These are phyloP conservation scores for Fraxinus velutina DNA, from an alignment of 305 asterid species.

Conservation along the genomic window DNA sequence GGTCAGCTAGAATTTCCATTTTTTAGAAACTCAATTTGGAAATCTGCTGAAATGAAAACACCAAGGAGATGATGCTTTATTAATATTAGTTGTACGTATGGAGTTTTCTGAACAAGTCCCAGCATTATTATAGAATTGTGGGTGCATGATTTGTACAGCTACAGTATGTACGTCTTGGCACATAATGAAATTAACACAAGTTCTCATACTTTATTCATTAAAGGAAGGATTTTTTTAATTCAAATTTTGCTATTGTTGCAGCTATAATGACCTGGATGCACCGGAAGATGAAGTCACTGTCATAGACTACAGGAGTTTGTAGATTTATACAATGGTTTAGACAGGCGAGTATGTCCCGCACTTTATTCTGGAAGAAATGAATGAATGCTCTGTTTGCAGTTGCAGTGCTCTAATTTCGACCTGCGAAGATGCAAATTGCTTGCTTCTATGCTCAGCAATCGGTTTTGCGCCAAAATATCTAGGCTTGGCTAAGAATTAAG, in stretches of 20 bases:
- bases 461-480: background rate
- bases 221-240: conserved; percentile 10
- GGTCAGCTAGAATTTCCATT: background rate
- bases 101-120: background rate
- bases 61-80: background rate
- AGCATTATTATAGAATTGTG: background rate
- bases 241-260: conserved; percentile 34
- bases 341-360: background rate
- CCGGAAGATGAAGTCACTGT: conserved; percentile 99
- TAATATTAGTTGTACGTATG: background rate
- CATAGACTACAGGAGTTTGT: conserved; percentile 91
- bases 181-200: background rate
- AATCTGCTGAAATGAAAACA: background rate
- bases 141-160: background rate
- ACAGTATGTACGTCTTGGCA: background rate
- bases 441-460: background rate
- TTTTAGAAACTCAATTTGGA: background rate
- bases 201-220: background rate
- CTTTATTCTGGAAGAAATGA: conserved; percentile 9
- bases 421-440: conserved; percentile 9
- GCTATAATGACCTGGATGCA: conserved; percentile 98
- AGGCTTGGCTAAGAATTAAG: background rate
- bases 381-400: background rate
- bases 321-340: conserved; percentile 21
- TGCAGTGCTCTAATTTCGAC: background rate